Evolutionary conservation across 345 rosid species (phyloP), one percentile per base, ranked within the genome.

Genomic region (Noccaea caerulescens): DNA sequence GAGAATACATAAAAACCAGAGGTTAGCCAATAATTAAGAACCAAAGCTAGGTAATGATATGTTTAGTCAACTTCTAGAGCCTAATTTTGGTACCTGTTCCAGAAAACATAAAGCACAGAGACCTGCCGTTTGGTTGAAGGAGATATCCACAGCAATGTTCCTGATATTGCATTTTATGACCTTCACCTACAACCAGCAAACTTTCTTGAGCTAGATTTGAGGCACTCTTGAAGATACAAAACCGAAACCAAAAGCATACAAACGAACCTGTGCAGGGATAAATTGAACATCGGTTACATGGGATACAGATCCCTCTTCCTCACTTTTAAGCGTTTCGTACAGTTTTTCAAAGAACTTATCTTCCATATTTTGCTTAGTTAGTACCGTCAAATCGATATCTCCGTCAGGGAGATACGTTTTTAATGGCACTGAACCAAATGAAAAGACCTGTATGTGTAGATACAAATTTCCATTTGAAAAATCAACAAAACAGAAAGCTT

Each of bases 351-450:
- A 89, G 69, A 85, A 76, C 47, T 80, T 78, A 34, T 87, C 96
- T 76, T 85, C 98, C 73, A 58, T 58, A 58, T 76, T 82, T 12
- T 66, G 86, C 78, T 80, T 80, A 63, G 86, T 79, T 37, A 88
- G 74, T 20, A 81, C 84, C 11, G 97, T 93, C 79, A 93, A 78
- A 79, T 93, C 98, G 32, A 93, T 90, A 82, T 93, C 98, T 51
- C 98, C 98, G 53, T 93, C 98, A 2, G 97, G 97, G 42, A 93
- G 91, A 80, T 87, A 93, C 0, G 97, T 85, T 79, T 88, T 90
- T 42, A 93, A 51, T 9, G 97, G 97, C 67, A 93, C 92, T 0
- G 92, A 89, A 44, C 96, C 96, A 84, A 83, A 87, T 44, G 88
- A 75, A 72, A 85, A 85, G 36, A 86, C 88, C 98, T 90, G 68